Evolutionary conservation across 192 early-diverging fungal species (phyloP).

Genomic region (Tieghemiomyces parasiticus): DNA sequence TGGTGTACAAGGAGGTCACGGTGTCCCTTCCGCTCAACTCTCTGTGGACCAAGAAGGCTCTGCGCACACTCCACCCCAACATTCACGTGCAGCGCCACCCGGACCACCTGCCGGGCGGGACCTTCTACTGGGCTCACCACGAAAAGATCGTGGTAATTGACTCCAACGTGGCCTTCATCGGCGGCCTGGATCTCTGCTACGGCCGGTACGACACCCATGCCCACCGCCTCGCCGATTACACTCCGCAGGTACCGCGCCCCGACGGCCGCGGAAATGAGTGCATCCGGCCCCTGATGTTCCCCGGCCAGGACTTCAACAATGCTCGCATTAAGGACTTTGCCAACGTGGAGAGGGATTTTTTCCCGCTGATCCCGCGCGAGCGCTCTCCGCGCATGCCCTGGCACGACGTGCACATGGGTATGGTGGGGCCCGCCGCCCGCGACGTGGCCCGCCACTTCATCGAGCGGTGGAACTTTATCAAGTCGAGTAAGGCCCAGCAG

Average conservation of each 20-base stretch:
- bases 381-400: constrained; percentile 65
- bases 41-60: constrained; percentile 51
- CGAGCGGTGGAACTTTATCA: constrained; percentile 80
- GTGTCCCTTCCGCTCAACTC: constrained; percentile 57
- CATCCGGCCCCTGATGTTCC: constrained; percentile 21
- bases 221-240: constrained; percentile 60
- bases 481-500: constrained; percentile 46
- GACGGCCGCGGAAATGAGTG: constrained; percentile 1
- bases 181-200: constrained; percentile 75
- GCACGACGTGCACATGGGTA: constrained; percentile 71
- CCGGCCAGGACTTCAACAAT: constrained; percentile 77
- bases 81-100: constrained; percentile 77
- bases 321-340: constrained; percentile 67
- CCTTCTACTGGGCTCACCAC: constrained; percentile 73
- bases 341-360: constrained; percentile 33
- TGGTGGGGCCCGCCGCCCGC: constrained; percentile 60
- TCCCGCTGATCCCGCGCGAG: constrained; percentile 32
- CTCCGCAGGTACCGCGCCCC: constrained; percentile 15
- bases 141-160: constrained; percentile 75
- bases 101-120: constrained; percentile 55
- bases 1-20: constrained; percentile 71
- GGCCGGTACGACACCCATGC: constrained; percentile 73
- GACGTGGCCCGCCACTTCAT: constrained; percentile 75
- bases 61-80: constrained; percentile 53
- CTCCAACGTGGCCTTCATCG: constrained; percentile 65